Evolutionary conservation across 2,329 filamentous ascomycete species (phyloP).

Genomic region (Fusarium dimerum): DNA sequence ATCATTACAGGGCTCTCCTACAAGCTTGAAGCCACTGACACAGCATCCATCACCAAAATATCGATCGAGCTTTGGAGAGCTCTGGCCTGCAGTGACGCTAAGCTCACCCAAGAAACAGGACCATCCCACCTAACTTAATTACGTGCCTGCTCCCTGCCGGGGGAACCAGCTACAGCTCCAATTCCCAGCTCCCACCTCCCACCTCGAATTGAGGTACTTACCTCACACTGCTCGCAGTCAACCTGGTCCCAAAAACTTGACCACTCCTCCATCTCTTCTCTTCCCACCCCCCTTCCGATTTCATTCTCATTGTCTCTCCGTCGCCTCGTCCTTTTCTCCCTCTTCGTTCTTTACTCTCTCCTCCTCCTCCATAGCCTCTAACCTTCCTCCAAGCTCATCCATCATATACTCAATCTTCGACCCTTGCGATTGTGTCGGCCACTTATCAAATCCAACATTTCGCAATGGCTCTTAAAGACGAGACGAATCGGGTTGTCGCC

Average conservation of each 20-base stretch:
- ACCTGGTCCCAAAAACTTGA: conserved; percentile 26
- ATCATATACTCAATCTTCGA: conserved; percentile 47
- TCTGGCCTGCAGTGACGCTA: background rate
- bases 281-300: conserved; percentile 26
- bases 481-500: conserved; percentile 77
- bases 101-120: background rate
- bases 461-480: conserved; percentile 64
- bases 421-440: conserved; percentile 57
- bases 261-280: conserved; percentile 13
- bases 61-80: conserved; percentile 11
- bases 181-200: background rate
- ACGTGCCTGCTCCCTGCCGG: background rate
- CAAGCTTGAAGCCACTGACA: conserved; percentile 30
- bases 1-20: background rate
- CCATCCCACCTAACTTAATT: conserved; percentile 11
- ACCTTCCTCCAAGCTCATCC: conserved; percentile 48
- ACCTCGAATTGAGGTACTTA: too few species aligned
- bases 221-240: background rate
- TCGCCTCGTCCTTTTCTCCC: conserved; percentile 26
- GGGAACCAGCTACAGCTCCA: conserved; percentile 23
- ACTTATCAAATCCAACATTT: conserved; percentile 54
- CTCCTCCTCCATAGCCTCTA: conserved; percentile 28
- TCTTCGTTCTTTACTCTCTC: conserved; percentile 23
- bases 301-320: conserved; percentile 20
- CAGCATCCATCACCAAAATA: conserved; percentile 42